Evolutionary conservation across 1,284 basidiomycete species (phyloP).

Genomic region (Apiotrichum domesticum): DNA sequence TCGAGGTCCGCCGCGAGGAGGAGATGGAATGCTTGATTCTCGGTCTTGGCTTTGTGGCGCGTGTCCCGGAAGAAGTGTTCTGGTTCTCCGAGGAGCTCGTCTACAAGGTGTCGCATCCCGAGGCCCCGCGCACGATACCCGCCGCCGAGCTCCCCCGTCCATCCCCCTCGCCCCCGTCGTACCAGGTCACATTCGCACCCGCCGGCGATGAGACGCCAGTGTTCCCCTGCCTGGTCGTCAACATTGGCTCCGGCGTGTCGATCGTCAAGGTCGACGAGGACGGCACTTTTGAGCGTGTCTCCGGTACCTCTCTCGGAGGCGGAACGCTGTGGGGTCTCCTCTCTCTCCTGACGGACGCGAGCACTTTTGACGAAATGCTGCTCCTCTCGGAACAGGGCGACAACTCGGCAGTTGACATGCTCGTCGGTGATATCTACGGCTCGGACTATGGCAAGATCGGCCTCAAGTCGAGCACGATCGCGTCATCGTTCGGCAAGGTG

Average conservation of each 20-base stretch:
- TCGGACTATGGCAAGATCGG: constrained; percentile 89
- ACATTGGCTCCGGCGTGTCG: constrained; percentile 96
- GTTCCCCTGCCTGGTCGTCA: constrained; percentile 92
- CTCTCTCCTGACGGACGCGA: constrained; percentile 90
- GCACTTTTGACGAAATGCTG: constrained; percentile 93
- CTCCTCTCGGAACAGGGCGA: constrained; percentile 87
- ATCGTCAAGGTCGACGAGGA: constrained; percentile 96
- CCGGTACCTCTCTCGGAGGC: constrained; percentile 95
- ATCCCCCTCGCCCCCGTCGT: constrained; percentile 84
- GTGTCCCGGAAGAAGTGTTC: constrained; percentile 96
- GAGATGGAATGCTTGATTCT: constrained; percentile 99
- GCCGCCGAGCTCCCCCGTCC: constrained; percentile 67
- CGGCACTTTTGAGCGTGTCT: constrained; percentile 91
- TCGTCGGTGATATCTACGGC: constrained; percentile 98
- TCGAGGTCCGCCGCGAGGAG: constrained; percentile 85
- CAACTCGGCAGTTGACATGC: constrained; percentile 94
- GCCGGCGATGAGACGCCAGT: constrained; percentile 60
- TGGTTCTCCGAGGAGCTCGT: constrained; percentile 98
- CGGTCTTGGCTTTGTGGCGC: constrained; percentile 88
- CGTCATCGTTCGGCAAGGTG: constrained; percentile 96
- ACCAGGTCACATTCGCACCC: constrained; percentile 74
- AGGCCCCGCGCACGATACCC: constrained; percentile 22
- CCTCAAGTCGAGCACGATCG: constrained; percentile 95
- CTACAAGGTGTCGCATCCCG: constrained; percentile 67
- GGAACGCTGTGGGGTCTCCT: constrained; percentile 98